Evolutionary conservation across 2,329 filamentous ascomycete genomes (phyloP), one percentile per base, ranked within the genome.

Genomic region (Torrubiellomyces zombiae): DNA sequence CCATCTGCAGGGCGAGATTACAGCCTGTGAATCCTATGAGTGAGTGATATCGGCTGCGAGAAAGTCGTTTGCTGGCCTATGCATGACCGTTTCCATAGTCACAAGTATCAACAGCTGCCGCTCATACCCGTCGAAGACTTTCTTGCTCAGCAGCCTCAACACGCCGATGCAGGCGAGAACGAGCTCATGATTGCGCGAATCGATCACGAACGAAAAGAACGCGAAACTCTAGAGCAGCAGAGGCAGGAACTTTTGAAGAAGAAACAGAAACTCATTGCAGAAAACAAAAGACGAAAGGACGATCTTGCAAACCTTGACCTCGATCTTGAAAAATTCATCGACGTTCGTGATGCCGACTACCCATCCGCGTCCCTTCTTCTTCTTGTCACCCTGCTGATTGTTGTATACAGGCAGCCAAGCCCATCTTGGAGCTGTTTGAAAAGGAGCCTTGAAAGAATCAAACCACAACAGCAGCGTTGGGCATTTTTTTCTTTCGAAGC

Each of bases 261-360:
- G 26, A 72, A 71, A 40, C 62, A 67, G 37, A 70, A 70, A 46
- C 58, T 72, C 24, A 70, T 68, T 25, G 58, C 63, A 2, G 67
- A 72, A 46, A 94, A 94, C 47, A 92, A 91, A 55, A 82, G 82
- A 53, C 69, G 86, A 37, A 93, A 92, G 48, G 85, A 94, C 28
- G 83, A 95, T 42, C 57, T 98, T 24, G 83, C 79, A 12, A 93
- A 78, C 42, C 56, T 98, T 32, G 89, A 98, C 41, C 77, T 79
- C 43, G 82, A 93, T 49, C 58, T 95, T 29, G 89, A 95, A 54
- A 85, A 80, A 42, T 93, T 93, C 44, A 86, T 93, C 40, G 82
- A 91, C 50, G 79, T 81, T 43, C 44, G 75, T 56, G 13, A 16
- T 12, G 14, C 5, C 13, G 7, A 24, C 10, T 14, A 4, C 8